Evolutionary conservation across 805 yeast genomes (phyloP).

Genomic region (Cyberlindnera maritima): DNA sequence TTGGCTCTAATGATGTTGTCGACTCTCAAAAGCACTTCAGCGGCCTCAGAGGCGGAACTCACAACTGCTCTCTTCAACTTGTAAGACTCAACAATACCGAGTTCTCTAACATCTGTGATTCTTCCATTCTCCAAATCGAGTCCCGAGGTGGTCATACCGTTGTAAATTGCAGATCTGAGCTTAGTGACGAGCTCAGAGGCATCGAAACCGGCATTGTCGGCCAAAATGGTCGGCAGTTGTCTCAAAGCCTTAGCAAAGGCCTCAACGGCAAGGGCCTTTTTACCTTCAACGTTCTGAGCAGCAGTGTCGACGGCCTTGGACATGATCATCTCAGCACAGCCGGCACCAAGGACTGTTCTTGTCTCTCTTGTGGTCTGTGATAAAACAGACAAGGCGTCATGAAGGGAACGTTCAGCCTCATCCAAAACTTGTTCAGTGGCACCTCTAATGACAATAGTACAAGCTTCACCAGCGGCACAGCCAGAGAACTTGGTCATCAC

Average conservation of each 20-base stretch:
- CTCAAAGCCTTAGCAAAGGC: slow-evolving; percentile 92
- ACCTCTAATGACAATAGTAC: slow-evolving; percentile 93
- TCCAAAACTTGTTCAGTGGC: slow-evolving; percentile 96
- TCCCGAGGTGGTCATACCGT: slow-evolving; percentile 90
- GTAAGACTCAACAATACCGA: slow-evolving; percentile 90
- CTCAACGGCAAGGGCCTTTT: slow-evolving; percentile 91
- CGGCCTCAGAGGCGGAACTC: slow-evolving; percentile 95
- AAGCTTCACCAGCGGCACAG: slow-evolving; percentile 91
- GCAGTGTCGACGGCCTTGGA: slow-evolving; percentile 97
- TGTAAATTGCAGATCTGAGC: slow-evolving; percentile 78
- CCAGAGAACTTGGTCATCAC: slow-evolving; percentile 91
- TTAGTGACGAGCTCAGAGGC: slow-evolving; percentile 89
- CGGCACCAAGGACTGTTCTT: slow-evolving; percentile 81
- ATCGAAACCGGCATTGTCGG: slow-evolving; percentile 97
- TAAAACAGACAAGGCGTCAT: slow-evolving; percentile 92
- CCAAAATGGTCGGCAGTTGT: slow-evolving; percentile 91
- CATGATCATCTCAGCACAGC: slow-evolving; percentile 92
- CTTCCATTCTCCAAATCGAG: slow-evolving; percentile 80
- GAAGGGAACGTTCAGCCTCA: slow-evolving; percentile 95
- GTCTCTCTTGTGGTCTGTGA: slow-evolving; percentile 94
- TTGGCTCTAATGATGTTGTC: slow-evolving; percentile 96
- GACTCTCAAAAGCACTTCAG: slow-evolving; percentile 91
- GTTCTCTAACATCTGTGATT: slow-evolving; percentile 91
- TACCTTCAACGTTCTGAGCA: slow-evolving; percentile 91
- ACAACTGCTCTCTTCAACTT: slow-evolving; percentile 93